Evolutionary conservation across 768 basidiomycete genomes (phyloP).

Genomic region (Coprinopsis strossmayeri): DNA sequence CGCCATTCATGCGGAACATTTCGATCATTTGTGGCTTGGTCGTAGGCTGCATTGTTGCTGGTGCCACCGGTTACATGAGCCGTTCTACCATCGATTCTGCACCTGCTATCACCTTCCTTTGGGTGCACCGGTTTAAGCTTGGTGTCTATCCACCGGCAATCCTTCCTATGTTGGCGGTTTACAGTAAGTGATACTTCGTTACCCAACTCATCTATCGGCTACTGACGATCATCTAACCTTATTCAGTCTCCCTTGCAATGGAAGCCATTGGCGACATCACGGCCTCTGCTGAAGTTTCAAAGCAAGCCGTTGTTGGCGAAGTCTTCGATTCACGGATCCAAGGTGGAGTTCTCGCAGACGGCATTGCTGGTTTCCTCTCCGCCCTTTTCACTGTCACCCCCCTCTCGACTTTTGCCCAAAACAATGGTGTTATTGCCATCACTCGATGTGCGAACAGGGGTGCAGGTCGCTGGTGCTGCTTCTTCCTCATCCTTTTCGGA

Average conservation of each 20-base stretch:
- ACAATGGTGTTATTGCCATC: constrained; percentile 78
- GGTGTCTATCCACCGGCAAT: constrained; percentile 67
- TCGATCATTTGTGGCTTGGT: constrained; percentile 70
- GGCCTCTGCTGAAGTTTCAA: constrained; percentile 77
- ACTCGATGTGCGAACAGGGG: constrained; percentile 78
- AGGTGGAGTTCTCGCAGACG: constrained; percentile 77
- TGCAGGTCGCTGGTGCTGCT: constrained; percentile 76
- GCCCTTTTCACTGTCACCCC: constrained; percentile 79
- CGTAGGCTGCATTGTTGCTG: constrained; percentile 78
- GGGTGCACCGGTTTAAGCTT: constrained; percentile 77
- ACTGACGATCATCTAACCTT: too few relatives aligned
- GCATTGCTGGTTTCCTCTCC: constrained; percentile 74
- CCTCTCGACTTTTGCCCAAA: constrained; percentile 76
- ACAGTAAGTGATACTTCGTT: too few relatives aligned
- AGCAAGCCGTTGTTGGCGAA: constrained; percentile 61
- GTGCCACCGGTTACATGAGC: constrained; percentile 73
- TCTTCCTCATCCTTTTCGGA: constrained; percentile 75
- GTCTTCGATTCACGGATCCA: constrained; percentile 81
- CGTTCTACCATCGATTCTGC: constrained; percentile 55
- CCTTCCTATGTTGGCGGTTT: constrained; percentile 36
- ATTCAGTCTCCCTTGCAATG: constrained; percentile 63
- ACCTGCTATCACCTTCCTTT: constrained; percentile 78
- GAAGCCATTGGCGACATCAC: constrained; percentile 85
- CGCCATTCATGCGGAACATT: constrained; percentile 78
- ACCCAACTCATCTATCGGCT: too few relatives aligned